Evolutionary conservation across 2,329 filamentous ascomycete species (phyloP).

Genomic region (Alternaria novae-zelandiae): DNA sequence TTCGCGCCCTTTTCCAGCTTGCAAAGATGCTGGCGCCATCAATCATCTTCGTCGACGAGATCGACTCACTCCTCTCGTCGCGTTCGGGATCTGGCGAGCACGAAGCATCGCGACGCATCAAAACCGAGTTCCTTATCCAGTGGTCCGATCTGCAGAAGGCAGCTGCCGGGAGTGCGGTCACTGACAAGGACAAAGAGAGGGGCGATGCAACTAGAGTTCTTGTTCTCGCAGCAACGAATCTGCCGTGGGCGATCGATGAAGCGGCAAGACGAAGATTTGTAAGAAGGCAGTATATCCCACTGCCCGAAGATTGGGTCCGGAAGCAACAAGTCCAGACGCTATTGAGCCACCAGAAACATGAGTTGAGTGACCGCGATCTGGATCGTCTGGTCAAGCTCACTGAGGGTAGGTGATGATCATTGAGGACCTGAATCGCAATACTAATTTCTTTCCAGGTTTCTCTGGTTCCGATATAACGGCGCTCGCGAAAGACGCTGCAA

Average conservation of each 20-base stretch:
- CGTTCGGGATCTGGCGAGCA: slow-evolving; percentile 81
- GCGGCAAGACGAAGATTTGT: slow-evolving; percentile 91
- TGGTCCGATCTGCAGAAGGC: slow-evolving; percentile 95
- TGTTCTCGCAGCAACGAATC: slow-evolving; percentile 91
- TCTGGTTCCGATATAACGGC: slow-evolving; percentile 97
- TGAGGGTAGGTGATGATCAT: slow-evolving; percentile 68
- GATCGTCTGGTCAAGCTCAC: slow-evolving; percentile 77
- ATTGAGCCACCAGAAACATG: slow-evolving; percentile 86
- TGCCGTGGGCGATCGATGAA: slow-evolving; percentile 98
- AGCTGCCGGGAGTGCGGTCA: slow-evolving; percentile 80
- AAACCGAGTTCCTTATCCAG: slow-evolving; percentile 97
- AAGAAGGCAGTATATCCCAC: slow-evolving; percentile 90
- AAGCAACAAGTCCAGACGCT: slow-evolving; percentile 79
- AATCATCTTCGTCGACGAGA: slow-evolving; percentile 98
- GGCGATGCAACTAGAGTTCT: slow-evolving; percentile 89
- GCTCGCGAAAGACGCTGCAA: slow-evolving; percentile 94
- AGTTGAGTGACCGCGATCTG: slow-evolving; percentile 74
- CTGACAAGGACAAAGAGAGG: slow-evolving; percentile 68
- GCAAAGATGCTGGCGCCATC: slow-evolving; percentile 88
- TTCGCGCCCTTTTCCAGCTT: slow-evolving; percentile 87
- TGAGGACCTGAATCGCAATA: background rate
- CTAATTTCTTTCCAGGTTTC: slow-evolving; percentile 69
- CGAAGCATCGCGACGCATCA: slow-evolving; percentile 90
- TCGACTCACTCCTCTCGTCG: slow-evolving; percentile 88
- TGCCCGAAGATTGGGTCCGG: slow-evolving; percentile 85